Base-by-base conservation (phyloP, 164 flowering plant species). In the Stephania yunnanensis region DNA sequence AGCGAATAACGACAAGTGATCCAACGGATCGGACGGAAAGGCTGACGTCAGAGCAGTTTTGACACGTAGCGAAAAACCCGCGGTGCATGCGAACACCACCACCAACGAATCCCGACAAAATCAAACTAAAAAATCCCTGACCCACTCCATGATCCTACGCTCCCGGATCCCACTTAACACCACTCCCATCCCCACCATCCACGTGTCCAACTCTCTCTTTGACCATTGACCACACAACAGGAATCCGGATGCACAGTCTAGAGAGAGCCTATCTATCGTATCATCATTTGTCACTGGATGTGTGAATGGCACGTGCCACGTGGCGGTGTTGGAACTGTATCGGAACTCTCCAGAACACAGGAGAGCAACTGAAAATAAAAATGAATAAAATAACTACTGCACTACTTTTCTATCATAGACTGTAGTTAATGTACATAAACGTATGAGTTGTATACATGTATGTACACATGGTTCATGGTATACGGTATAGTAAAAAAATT, bases 61-160 rank as follows among this genome's bases (percentile, higher is more conserved):
- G 66, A 72, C 61, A 52, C 25, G 29, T 29, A 72, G 22, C 17
- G 3, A 71, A 2, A 71, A n/a, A 8, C 46, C 46, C 67, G 74
- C 67, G 29, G 46, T 31, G 31, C 42, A 4, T 36, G 42, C 42
- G 42, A 36, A 36, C 42, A 4, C 25, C 0, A 25, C 55, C 46
- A 72, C 17, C 74, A 55, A 19, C 74, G 20, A 72, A 72, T 72
- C 74, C 55, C 25, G 73, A 71, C 73, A 48, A 71, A 36, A 70
- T 46, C 73, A 30, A 70, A 70, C 42, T 36, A 1, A 36, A 36
- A 36, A 36, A 36, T 2, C 42, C 48, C 30, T 10, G 19, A 9
- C 46, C 22, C 5, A 22, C 25, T n/a, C 2, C 36, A 71, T 71
- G 46, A 30, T 10, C 15, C 44, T 46, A 25, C 5, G 12, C 61